Conservation (phyloP, 169 alveolate species). For the Theileria annulata region DNA sequence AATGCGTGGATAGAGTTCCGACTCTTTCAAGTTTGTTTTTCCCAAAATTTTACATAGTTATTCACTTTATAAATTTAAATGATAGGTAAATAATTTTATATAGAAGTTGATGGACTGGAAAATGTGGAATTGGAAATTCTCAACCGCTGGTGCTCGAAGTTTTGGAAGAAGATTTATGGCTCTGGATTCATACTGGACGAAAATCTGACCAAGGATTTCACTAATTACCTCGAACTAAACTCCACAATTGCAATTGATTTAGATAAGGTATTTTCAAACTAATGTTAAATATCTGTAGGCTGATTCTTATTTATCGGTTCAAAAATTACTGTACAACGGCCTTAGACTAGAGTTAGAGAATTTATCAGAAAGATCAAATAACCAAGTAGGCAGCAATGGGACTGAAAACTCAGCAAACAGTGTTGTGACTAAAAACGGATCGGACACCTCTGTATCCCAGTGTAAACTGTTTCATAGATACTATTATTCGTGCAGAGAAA, state of each 20-base stretch:
- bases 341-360: conserved; percentile 35
- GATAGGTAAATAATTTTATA: not conserved
- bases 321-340: conserved; percentile 48
- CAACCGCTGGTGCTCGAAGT: conserved; percentile 22
- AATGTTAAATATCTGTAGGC: conserved; percentile 6
- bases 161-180: conserved; percentile 9
- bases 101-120: conserved; percentile 39
- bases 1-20: conserved; percentile 32
- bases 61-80: not conserved
- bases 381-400: too few relatives aligned
- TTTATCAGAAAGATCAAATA: not conserved
- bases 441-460: conserved; percentile 46
- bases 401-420: not conserved
- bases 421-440: not conserved
- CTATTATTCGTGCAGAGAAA: conserved; percentile 62
- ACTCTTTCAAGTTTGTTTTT: conserved; percentile 18
- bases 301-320: conserved; percentile 38
- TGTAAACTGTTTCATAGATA: conserved; percentile 53
- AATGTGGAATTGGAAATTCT: conserved; percentile 19
- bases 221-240: conserved; percentile 5
- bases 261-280: conserved; percentile 4
- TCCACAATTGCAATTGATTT: conserved; percentile 7
- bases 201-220: conserved; percentile 8
- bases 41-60: conserved; percentile 11
- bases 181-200: conserved; percentile 20